Evolutionary conservation across 129 eudicot genomes (phyloP), one percentile per base, ranked within the genome.

Genomic region (Logfia minima): DNA sequence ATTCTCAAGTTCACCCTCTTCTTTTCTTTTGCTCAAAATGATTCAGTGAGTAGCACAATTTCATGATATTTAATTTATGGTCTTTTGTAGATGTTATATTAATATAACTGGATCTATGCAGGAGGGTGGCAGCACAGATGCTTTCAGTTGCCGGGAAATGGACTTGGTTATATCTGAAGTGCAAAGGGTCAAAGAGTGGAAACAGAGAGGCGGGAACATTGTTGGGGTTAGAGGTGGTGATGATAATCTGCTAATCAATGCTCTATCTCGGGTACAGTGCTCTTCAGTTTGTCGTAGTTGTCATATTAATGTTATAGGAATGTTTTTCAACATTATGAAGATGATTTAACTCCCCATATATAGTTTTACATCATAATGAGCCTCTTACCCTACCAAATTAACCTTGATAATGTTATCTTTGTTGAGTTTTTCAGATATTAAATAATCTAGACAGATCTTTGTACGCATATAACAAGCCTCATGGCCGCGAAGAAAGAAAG

Each of bases 101-200:
- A 71, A 64, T 32, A 53, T 69, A 60, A 59, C 31, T 24, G 81
- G 9, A 66, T 59, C 34, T 66, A 68, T 85, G 75, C 87, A 95
- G 99, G 92, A 84, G 77, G 71, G 70, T 83, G 96, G 97, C 56
- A 80, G 68, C 69, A 77, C 66, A 11, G 83, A 86, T 74, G 96
- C 96, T 72, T 95, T 89, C 53, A 79, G 70, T 73, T 91, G 99
- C 84, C 62, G 34, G 21, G 96, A 95, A 79, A 70, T 79, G 66
- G 87, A 84, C 55, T 85, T 74, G 88, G 88, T 95, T 63, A 72
- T 73, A 21, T 80, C 87, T 68, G 90, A 95, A 74, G 82, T 85
- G 69, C 84, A 88, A 60, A 84, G 66, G 78, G 84, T 85, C 53
- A 85, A 85, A 72, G 80, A 78, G 53, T 95, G 99, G 97, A 86